A percentile compares a stretch with the other conserved stretches of the same genome.
These are phyloP conservation scores for Porogramme epimiltina DNA, from an alignment of 1,284 basidiomycete species.

Conservation along the genomic window DNA sequence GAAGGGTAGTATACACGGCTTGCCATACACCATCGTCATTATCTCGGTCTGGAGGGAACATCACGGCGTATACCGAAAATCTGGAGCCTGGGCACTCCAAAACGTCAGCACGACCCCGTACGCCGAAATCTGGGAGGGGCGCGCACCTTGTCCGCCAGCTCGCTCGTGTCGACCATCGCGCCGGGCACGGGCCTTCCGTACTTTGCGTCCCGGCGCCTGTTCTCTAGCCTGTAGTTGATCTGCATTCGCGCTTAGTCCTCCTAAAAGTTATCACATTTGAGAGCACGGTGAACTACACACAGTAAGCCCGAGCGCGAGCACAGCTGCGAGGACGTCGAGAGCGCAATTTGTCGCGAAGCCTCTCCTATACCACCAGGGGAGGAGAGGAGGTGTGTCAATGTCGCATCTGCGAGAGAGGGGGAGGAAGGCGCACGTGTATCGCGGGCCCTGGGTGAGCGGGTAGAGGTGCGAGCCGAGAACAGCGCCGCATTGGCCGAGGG, in stretches of 20 bases:
- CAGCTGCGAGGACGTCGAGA: slow-evolving; percentile 59
- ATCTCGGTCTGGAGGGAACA: no score
- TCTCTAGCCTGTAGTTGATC: slow-evolving; percentile 67
- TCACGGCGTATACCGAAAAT: slow-evolving; percentile 28
- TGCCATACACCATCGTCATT: no score
- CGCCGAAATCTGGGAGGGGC: neutral
- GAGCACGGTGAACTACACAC: slow-evolving; percentile 37
- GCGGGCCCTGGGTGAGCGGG: slow-evolving; percentile 62
- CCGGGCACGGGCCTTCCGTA: slow-evolving; percentile 55
- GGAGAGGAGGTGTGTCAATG: neutral
- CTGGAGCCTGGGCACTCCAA: slow-evolving; percentile 19
- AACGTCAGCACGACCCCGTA: neutral
- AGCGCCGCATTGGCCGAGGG: slow-evolving; percentile 74
- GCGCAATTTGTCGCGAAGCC: slow-evolving; percentile 66
- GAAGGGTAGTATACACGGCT: no score
- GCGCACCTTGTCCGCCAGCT: slow-evolving; percentile 58
- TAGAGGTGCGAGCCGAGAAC: slow-evolving; percentile 76
- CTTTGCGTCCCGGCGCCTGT: slow-evolving; percentile 52
- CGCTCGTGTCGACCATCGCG: slow-evolving; percentile 61
- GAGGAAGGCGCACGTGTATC: slow-evolving; percentile 53
- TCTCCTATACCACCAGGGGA: slow-evolving; percentile 41
- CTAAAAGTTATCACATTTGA: neutral
- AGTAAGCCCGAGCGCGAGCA: slow-evolving; percentile 52
- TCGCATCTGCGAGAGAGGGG: neutral
- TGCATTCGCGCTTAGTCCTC: slow-evolving; percentile 25